Base-by-base conservation (phyloP, 805 yeast genomes). In the Saturnispora silvae region DNA sequence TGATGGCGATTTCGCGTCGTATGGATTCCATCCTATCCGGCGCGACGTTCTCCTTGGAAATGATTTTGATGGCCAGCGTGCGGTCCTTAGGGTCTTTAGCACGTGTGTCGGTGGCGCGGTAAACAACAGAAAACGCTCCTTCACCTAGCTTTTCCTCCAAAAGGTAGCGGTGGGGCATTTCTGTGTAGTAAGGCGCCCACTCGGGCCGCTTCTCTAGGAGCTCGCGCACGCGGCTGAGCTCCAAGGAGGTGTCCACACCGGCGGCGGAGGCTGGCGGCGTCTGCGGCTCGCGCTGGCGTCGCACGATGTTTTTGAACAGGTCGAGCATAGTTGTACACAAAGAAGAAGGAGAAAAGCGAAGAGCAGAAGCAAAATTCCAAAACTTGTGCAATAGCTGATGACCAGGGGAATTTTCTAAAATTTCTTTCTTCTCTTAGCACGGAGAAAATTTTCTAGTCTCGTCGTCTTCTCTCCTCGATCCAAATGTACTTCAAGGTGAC, bases 81-180 rank as follows among this genome's bases (percentile, higher is more conserved):
- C 60, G 7, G 10, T 15, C 57, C 34, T 68, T 55, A 5, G 64
- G 53, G 9, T 46, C 46, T 3, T 59, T 45, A n/a, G n/a, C n/a
- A n/a, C n/a, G n/a, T n/a, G n/a, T n/a, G 47, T 78, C 77, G 13
- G 63, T 52, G 0, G 94, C 94, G 52, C 71, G 76, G 61, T 76
- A 83, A 4, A 89, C 97, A 10, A 72, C 68, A 3, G 95, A 83
- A 54, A 89, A 87, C 0, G 96, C 96, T 7, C 97, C 97, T 52
- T 81, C 87, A 1, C 92, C 89, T 14, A 81, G 60, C 41, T 56
- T 54, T 17, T 51, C 54, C 8, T 45, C 31, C 10, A 60, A 23
- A 5, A 41, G 29, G 43, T 58, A 60, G 15, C 61, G 39, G 3
- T 38, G 18, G 4, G 54, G 47, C 13, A 59, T 38, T 25, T 59